Evolutionary conservation across 345 rosid species (phyloP).

Genomic region (Eucalyptus urophylla): DNA sequence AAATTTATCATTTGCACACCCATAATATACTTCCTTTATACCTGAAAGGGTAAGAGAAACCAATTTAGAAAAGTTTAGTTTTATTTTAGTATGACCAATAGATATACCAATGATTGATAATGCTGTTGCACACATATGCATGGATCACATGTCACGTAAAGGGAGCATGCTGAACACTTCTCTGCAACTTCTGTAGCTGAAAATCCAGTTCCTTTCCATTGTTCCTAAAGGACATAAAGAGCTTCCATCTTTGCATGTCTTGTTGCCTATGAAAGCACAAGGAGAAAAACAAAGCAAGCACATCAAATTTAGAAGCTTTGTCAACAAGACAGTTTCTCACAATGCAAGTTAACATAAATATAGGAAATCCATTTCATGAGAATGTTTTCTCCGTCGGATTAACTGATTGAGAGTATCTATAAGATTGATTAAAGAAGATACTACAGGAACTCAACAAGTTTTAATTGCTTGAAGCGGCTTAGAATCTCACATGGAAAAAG

Average conservation of each 20-base stretch:
- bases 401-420: too few species aligned
- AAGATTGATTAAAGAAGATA: background rate
- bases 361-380: background rate
- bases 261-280: background rate
- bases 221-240: too few species aligned
- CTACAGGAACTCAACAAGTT: background rate
- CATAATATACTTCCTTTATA: too few species aligned
- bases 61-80: background rate
- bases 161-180: background rate
- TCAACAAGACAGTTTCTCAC: background rate
- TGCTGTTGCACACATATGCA: background rate
- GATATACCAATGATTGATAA: background rate
- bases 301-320: background rate
- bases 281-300: background rate
- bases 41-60: too few species aligned
- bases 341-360: background rate
- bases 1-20: too few species aligned
- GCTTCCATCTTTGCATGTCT: background rate
- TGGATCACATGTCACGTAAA: background rate
- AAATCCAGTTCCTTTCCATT: background rate
- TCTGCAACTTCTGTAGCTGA: background rate
- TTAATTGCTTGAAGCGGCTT: background rate
- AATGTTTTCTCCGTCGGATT: background rate
- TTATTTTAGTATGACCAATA: background rate
- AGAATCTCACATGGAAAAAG: background rate